Evolutionary conservation across 805 yeast species (phyloP), one percentile per base, ranked within the genome.

Genomic region (Danielozyma ontarioensis): DNA sequence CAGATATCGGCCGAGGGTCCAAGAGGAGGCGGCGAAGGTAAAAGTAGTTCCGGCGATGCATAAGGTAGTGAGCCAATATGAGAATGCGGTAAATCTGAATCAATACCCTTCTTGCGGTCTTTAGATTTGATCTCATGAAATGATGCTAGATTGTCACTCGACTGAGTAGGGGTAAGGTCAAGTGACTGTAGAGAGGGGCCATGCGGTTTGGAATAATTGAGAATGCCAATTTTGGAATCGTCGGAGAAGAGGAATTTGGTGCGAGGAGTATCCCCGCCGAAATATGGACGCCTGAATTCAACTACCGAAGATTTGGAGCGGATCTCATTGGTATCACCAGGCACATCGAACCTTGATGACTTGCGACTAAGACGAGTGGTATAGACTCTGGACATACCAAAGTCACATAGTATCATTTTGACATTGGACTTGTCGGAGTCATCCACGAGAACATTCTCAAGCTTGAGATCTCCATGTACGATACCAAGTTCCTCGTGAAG

Each of bases 51-150:
- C 0, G 97, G 97, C 0, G 95, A 76, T 0, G 96, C 95, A 54
- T 87, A 89, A 0, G 97, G 96, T 21, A 89, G 64, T 1, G 96
- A 88, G 0, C 97, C 97, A 31, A 86, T 83, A 45, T 80, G 82
- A 15, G 76, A 62, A 50, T 78, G 83, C 1, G 85, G 85, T 22
- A 71, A 52, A 21, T 63, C 64, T 7, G 69, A 51, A 32, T 66
- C 69, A 14, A 57, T 51, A 16, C 44, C 55, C 42, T 23, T 25
- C 13, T 34, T n/a, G n/a, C n/a, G n/a, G n/a, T n/a, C n/a, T n/a
- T n/a, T n/a, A n/a, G n/a, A n/a, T n/a, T n/a, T n/a, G n/a, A n/a
- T n/a, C n/a, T n/a, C n/a, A n/a, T n/a, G n/a, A n/a, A n/a, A n/a
- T 12, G 37, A 31, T 13, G 37, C 29, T 13, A 32, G 26, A 15